Evolutionary conservation across 345 rosid genomes (phyloP).

Genomic region (Camelina hispida): DNA sequence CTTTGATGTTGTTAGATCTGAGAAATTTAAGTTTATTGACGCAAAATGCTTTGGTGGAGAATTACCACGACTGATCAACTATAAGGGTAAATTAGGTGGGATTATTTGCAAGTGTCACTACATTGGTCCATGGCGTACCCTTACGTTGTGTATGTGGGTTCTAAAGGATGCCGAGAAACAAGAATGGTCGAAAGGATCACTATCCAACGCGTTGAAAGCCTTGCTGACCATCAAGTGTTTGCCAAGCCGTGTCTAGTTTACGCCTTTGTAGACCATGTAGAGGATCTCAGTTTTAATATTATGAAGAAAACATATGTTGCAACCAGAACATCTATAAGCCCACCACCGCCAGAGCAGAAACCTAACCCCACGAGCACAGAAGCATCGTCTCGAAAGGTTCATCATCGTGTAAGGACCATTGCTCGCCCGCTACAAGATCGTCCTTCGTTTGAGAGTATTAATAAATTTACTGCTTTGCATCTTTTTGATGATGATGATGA

Average conservation of each 20-base stretch:
- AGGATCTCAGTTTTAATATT: not conserved
- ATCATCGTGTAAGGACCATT: too few species aligned
- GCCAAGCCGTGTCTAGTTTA: not conserved
- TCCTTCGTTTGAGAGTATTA: not conserved
- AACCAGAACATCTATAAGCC: not conserved
- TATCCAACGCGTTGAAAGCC: not conserved
- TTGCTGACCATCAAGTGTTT: not conserved
- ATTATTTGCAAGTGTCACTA: not conserved
- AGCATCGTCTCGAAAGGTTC: not conserved
- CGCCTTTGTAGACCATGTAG: not conserved
- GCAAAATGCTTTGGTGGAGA: not conserved
- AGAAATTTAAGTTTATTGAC: not conserved
- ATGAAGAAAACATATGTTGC: not conserved
- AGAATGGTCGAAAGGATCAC: not conserved
- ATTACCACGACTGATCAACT: not conserved
- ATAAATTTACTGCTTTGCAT: not conserved
- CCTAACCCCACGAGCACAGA: not conserved
- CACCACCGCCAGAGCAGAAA: not conserved
- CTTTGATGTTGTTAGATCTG: not conserved
- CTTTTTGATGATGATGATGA: not conserved
- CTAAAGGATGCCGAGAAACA: not conserved
- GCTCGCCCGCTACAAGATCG: too few species aligned
- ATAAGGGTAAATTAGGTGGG: not conserved
- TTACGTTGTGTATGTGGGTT: not conserved
- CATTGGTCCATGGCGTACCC: not conserved